Evolutionary conservation across 2,329 filamentous ascomycete genomes (phyloP).

Genomic region (Ploettnerulaceae sp.): DNA sequence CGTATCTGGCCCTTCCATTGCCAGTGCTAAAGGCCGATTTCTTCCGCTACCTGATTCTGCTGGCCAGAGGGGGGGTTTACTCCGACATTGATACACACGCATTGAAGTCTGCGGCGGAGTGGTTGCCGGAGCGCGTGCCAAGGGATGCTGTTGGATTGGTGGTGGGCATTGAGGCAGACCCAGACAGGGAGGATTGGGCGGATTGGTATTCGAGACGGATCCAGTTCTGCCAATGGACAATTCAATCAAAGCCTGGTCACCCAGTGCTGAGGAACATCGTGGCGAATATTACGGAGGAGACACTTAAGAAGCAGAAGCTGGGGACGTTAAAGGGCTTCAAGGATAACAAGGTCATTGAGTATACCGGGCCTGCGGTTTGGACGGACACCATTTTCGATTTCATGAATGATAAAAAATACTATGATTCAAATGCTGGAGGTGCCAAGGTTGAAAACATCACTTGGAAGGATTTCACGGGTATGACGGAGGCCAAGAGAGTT

Average conservation of each 20-base stretch:
- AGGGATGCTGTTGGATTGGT: constrained; percentile 77
- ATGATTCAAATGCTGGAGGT: constrained; percentile 75
- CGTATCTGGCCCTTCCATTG: constrained; percentile 67
- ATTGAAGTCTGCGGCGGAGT: constrained; percentile 76
- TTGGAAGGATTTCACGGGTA: constrained; percentile 84
- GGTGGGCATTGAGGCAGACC: constrained; percentile 93
- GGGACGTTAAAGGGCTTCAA: constrained; percentile 56
- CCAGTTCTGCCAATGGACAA: constrained; percentile 99
- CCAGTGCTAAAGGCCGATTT: constrained; percentile 74
- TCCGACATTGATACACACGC: constrained; percentile 89
- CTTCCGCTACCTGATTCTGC: constrained; percentile 64
- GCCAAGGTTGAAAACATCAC: constrained; percentile 66
- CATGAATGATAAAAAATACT: constrained; percentile 87
- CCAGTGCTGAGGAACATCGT: constrained; percentile 87
- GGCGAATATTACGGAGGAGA: constrained; percentile 76
- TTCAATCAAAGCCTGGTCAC: constrained; percentile 91
- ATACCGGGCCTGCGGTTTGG: constrained; percentile 92
- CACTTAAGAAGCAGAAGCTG: constrained; percentile 64
- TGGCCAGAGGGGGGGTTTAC: constrained; percentile 78
- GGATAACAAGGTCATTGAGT: constrained; percentile 77
- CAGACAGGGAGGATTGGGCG: constrained; percentile 85
- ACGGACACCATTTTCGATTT: constrained; percentile 89
- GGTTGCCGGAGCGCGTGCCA: constrained; percentile 77
- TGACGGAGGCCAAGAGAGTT: constrained; percentile 76
- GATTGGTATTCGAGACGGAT: constrained; percentile 95